phyloP scores from a whole-genome alignment of 2,329 filamentous ascomycete species.

The Aspergillus piperis region DNA sequence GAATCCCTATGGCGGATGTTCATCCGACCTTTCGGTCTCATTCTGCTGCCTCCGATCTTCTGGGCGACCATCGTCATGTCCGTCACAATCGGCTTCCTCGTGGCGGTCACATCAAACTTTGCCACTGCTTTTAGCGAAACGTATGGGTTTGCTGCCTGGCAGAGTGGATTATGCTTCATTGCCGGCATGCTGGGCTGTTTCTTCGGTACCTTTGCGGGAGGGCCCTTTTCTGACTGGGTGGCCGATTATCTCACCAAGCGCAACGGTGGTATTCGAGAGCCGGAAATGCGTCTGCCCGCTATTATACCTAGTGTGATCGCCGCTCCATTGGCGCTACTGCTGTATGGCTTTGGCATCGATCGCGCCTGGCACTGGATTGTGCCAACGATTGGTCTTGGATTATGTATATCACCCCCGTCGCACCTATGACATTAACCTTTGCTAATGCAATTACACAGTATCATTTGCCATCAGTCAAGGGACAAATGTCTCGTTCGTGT shows the following conservation, averaged over 20 bases:
- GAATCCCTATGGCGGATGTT: constrained; percentile 20
- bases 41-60: constrained; percentile 19
- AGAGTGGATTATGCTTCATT: constrained; percentile 55
- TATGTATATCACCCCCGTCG: not conserved
- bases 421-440: not conserved
- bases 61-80: constrained; percentile 25
- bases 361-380: constrained; percentile 43
- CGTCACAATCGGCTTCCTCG: constrained; percentile 31
- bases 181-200: constrained; percentile 38
- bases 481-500: constrained; percentile 59
- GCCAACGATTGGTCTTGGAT: constrained; percentile 55
- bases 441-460: not conserved
- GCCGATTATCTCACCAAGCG: constrained; percentile 41
- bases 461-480: constrained; percentile 57
- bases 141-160: constrained; percentile 35
- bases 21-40: constrained; percentile 18
- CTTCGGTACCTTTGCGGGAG: constrained; percentile 48
- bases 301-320: constrained; percentile 20
- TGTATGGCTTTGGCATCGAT: constrained; percentile 7
- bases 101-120: constrained; percentile 25
- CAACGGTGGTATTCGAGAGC: constrained; percentile 44
- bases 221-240: constrained; percentile 43
- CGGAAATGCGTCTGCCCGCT: constrained; percentile 39
- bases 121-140: constrained; percentile 17
- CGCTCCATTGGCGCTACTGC: not conserved